A percentile compares a stretch with the other conserved stretches of the same genome.
These are phyloP conservation scores for Onygena corvina DNA, from an alignment of 2,329 filamentous ascomycete genomes.

Conservation along the genomic window DNA sequence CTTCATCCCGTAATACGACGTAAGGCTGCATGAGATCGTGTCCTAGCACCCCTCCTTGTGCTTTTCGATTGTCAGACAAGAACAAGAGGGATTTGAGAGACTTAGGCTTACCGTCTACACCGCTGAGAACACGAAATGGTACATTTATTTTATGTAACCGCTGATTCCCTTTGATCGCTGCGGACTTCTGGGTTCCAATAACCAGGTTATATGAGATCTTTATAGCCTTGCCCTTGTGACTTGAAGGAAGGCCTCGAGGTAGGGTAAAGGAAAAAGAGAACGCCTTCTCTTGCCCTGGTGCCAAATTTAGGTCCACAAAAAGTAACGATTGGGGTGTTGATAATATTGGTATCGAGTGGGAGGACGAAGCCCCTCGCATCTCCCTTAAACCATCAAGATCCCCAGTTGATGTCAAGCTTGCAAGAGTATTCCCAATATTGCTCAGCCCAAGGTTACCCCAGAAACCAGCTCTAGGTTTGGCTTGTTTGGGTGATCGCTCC, in stretches of 20 bases:
- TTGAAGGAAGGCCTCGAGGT: slow-evolving; percentile 80
- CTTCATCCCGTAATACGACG: slow-evolving; percentile 73
- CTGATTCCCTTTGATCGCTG: slow-evolving; percentile 62
- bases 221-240: slow-evolving; percentile 80
- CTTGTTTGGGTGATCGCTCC: slow-evolving; percentile 56
- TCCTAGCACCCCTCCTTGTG: slow-evolving; percentile 70
- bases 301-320: slow-evolving; percentile 82
- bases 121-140: slow-evolving; percentile 84
- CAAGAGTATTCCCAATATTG: slow-evolving; percentile 73
- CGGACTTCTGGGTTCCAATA: slow-evolving; percentile 79
- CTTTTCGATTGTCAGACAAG: slow-evolving; percentile 23
- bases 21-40: slow-evolving; percentile 94
- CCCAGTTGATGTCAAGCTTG: slow-evolving; percentile 70
- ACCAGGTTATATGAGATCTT: slow-evolving; percentile 87
- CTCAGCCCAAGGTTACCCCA: slow-evolving; percentile 80
- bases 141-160: slow-evolving; percentile 80
- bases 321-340: slow-evolving; percentile 90
- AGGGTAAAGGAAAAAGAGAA: slow-evolving; percentile 80
- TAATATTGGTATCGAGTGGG: slow-evolving; percentile 78
- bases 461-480: slow-evolving; percentile 57
- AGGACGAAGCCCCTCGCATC: slow-evolving; percentile 78
- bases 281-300: slow-evolving; percentile 74
- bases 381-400: slow-evolving; percentile 91
- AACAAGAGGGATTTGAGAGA: background rate
- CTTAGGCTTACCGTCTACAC: slow-evolving; percentile 56